Percentiles rank a stretch among this genome's conserved stretches.
Conservation (phyloP, 257 asterid species). For the Nicotiana undulata region DNA sequence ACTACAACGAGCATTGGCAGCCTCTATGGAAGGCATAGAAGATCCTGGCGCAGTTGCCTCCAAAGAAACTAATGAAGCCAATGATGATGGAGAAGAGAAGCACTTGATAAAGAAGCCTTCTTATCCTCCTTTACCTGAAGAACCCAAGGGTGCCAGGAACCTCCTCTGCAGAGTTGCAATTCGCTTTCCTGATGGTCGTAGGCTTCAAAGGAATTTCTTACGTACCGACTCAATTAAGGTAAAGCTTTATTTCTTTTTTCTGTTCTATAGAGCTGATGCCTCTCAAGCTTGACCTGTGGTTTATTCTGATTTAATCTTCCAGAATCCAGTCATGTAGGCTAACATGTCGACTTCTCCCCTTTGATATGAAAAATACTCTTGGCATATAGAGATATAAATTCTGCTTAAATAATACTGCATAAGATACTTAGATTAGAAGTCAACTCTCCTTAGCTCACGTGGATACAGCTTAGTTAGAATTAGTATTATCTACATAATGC, state of each 20-base stretch:
- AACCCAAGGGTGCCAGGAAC: slow-evolving; percentile 68
- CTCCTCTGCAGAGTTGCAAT: slow-evolving; percentile 82
- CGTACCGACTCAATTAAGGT: slow-evolving; percentile 90
- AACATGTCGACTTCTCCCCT: background rate
- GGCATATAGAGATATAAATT: background rate
- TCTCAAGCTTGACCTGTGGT: background rate
- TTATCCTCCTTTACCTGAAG: slow-evolving; percentile 82
- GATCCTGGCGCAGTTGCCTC: slow-evolving; percentile 24
- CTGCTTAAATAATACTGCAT: background rate
- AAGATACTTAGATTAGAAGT: background rate
- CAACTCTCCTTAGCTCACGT: background rate
- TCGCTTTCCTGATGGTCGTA: slow-evolving; percentile 96
- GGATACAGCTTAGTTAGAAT: background rate
- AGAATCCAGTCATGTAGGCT: background rate
- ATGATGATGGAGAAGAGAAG: slow-evolving; percentile 27
- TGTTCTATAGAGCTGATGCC: background rate
- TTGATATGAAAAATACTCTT: background rate
- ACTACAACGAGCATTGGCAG: slow-evolving; percentile 68
- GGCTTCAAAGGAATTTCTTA: slow-evolving; percentile 83
- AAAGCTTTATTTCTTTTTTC: background rate
- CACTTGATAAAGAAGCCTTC: slow-evolving; percentile 28
- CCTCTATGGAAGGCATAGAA: slow-evolving; percentile 63
- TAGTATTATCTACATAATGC: background rate
- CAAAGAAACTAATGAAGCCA: slow-evolving; percentile 31
- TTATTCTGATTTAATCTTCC: background rate